Evolutionary conservation across 2,329 filamentous ascomycete species (phyloP).

Genomic region (Talaromyces sp.): DNA sequence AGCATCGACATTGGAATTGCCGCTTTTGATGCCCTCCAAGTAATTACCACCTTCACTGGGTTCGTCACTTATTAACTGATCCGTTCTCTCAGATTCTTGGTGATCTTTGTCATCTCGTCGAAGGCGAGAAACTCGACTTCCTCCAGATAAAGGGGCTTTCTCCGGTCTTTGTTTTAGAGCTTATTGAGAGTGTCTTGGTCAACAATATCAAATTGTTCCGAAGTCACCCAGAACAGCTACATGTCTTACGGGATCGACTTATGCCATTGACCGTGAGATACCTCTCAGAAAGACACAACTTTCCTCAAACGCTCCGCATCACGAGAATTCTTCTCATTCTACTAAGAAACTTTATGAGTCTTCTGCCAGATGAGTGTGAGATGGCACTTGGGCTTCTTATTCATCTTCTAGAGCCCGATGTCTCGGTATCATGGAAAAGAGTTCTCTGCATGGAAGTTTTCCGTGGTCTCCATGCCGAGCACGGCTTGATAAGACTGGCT

Average conservation of each 20-base stretch:
- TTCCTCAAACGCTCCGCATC: conserved; percentile 75
- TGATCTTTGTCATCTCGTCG: conserved; percentile 82
- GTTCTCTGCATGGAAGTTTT: conserved; percentile 89
- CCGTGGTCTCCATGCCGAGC: conserved; percentile 76
- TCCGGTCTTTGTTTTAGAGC: conserved; percentile 78
- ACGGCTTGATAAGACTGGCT: conserved; percentile 70
- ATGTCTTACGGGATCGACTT: conserved; percentile 69
- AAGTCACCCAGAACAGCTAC: conserved; percentile 71
- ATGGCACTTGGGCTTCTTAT: conserved; percentile 77
- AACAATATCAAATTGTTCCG: conserved; percentile 80
- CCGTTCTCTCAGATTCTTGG: conserved; percentile 61
- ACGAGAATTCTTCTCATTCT: conserved; percentile 79
- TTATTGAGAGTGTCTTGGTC: conserved; percentile 84
- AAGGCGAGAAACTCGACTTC: conserved; percentile 77
- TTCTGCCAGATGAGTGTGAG: conserved; percentile 73
- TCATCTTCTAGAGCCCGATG: conserved; percentile 81
- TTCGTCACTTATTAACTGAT: conserved; percentile 13
- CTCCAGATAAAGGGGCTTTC: conserved; percentile 73
- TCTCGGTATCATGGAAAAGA: conserved; percentile 74
- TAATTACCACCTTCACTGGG: conserved; percentile 29
- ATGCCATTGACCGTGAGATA: conserved; percentile 78
- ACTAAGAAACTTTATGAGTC: conserved; percentile 69
- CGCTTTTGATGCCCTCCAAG: conserved; percentile 78
- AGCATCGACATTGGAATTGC: conserved; percentile 65
- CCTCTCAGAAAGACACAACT: conserved; percentile 71